phyloP scores from a whole-genome alignment of 2,329 filamentous ascomycete species.

The Fusarium redolens region DNA sequence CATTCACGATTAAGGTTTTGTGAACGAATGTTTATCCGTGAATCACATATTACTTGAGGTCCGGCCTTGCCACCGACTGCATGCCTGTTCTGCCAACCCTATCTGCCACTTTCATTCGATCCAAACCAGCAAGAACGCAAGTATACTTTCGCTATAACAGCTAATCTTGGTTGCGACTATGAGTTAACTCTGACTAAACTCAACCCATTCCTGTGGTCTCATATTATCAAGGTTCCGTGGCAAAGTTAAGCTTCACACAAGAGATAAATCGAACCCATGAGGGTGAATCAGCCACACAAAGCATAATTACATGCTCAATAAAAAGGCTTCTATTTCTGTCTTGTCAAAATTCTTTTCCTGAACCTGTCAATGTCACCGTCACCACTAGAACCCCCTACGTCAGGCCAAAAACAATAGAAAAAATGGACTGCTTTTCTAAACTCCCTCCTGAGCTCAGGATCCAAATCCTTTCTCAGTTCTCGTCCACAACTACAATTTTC shows the following conservation, averaged over 20 bases:
- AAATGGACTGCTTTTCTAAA: not conserved
- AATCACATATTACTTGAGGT: not conserved
- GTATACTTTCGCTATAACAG: not conserved
- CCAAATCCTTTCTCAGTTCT: not conserved
- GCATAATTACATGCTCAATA: not conserved
- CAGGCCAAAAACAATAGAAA: not conserved
- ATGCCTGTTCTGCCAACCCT: accelerated
- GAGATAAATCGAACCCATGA: not conserved
- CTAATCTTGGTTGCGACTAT: no score
- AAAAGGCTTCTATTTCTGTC: not conserved
- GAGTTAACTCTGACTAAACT: not conserved
- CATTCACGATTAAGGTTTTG: no score
- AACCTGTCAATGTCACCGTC: not conserved
- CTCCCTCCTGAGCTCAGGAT: not conserved
- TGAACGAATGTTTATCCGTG: no score
- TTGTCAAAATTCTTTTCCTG: not conserved
- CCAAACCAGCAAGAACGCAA: not conserved
- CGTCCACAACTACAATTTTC: not conserved
- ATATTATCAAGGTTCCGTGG: not conserved
- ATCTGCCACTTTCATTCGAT: not conserved
- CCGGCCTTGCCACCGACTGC: accelerated
- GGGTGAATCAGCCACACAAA: not conserved
- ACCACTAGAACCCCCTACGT: accelerated
- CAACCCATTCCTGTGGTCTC: not conserved
- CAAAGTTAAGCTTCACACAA: no score